Evolutionary conservation across 1,284 basidiomycete species (phyloP).

Genomic region (Sporisorium scitamineum): DNA sequence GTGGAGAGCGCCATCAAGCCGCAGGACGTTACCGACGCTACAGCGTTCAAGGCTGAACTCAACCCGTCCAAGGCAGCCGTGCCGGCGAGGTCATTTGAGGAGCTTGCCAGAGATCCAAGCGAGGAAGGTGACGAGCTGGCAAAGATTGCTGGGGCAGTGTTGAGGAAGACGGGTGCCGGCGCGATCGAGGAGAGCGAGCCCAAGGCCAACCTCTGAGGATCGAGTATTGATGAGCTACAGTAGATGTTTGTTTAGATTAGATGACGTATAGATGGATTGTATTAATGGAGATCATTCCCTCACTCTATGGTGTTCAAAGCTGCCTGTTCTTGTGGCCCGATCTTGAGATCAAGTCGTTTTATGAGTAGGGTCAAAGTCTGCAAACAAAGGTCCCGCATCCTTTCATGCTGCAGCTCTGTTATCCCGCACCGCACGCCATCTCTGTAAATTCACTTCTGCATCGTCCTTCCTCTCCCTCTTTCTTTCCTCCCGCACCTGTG

Average conservation of each 20-base stretch:
- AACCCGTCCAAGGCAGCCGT: constrained; percentile 70
- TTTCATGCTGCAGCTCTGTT: too few relatives aligned
- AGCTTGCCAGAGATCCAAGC: constrained; percentile 43
- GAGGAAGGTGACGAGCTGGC: constrained; percentile 41
- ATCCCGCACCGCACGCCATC: too few relatives aligned
- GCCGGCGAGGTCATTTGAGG: constrained; percentile 67
- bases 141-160: constrained; percentile 9
- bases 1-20: constrained; percentile 71
- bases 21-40: constrained; percentile 77
- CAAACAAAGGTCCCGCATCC: too few relatives aligned
- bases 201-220: constrained; percentile 31
- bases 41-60: constrained; percentile 78
- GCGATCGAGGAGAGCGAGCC: constrained; percentile 25
- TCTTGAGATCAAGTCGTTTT: too few relatives aligned
- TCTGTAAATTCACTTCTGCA: too few relatives aligned
- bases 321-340: too few relatives aligned
- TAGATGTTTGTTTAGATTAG: neutral
- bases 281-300: constrained; percentile 2
- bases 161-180: constrained; percentile 13
- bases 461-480: too few relatives aligned
- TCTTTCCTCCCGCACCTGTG: too few relatives aligned
- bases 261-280: neutral
- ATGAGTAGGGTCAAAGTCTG: too few relatives aligned
- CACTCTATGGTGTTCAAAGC: constrained; percentile 1
- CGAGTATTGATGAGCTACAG: too few relatives aligned